Base-by-base conservation (phyloP, 768 basidiomycete genomes). In the Filobasidium floriforme region DNA sequence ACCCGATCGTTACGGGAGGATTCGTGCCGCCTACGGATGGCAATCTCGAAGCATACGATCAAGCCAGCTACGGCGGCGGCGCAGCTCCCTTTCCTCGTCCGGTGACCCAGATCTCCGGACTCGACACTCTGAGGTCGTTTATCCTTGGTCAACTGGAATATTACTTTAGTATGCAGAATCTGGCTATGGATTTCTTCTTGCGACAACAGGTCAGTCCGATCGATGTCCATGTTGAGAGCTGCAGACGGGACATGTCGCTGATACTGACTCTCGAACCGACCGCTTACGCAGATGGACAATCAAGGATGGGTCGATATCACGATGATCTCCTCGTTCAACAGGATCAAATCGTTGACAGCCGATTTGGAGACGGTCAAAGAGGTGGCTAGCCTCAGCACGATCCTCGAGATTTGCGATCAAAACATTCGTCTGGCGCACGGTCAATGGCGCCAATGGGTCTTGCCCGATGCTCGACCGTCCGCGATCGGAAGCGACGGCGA, bases 91-190 rank as follows among this genome's bases (percentile, higher is more conserved):
- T 57, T 15, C 54, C 54, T 6, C 74, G 74, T 70, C 78, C 79
- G 24, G 69, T 76, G 26, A 79, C 78, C 15, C 54, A 71, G 15
- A 74, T 76, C 49, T 71, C 70, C 54, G 71, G 70, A 55, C 66
- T 89, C 14, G 90, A 92, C 73, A 79, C 84, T 26, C 85, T 83
- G 60, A 78, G 86, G 59, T 87, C 83, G 72, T 86, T 84, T 75
- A 81, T 94, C 29, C 83, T 94, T 52, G 87, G 85, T 0, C 79
- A 94, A 77, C 79, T 94, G 61, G 93, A 94, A 79, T 96, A 91
- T 77, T 97, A 94, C 80, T 82, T 97, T 71, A 90, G 90, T 71
- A 82, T 87, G 64, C 87, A 96, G 75, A 96, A 94, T 75, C 82
- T 97, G 80, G 88, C 84, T n/a, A 85, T 86, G 75, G 92, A 97